Percentiles rank a stretch among this genome's conserved stretches.
phyloP scores from a whole-genome alignment of 495 filamentous ascomycete genomes.

The Neurospora sp. region DNA sequence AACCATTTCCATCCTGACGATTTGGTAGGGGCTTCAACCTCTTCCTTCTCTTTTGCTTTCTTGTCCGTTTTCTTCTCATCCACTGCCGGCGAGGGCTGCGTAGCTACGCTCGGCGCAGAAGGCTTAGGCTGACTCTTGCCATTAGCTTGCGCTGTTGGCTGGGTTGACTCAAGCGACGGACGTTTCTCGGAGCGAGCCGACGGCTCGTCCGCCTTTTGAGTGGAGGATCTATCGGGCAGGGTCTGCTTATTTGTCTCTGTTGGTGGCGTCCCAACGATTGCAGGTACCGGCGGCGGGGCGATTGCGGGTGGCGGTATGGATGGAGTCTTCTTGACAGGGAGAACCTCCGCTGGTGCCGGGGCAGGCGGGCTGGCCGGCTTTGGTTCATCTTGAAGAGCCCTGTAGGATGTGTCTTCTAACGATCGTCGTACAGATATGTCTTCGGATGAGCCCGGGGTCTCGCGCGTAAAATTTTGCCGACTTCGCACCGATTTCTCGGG shows the following conservation, averaged over 20 bases:
- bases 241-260: slow-evolving; percentile 33
- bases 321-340: slow-evolving; percentile 16
- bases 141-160: slow-evolving; percentile 3
- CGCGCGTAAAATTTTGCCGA: slow-evolving; percentile 32
- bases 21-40: slow-evolving; percentile 49
- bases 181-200: slow-evolving; percentile 40
- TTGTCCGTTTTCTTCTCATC: slow-evolving; percentile 61
- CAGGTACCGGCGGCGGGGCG: slow-evolving; percentile 41
- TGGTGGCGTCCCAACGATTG: slow-evolving; percentile 59
- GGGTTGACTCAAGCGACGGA: slow-evolving; percentile 21
- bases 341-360: slow-evolving; percentile 11
- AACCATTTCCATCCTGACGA: slow-evolving; percentile 71
- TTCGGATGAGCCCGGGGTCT: slow-evolving; percentile 2
- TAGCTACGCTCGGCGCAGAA: background rate
- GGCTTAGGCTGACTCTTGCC: slow-evolving; percentile 11
- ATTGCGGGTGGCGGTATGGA: slow-evolving; percentile 4
- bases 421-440: background rate
- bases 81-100: slow-evolving; percentile 45
- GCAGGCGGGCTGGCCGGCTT: slow-evolving; percentile 7
- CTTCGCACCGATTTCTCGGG: slow-evolving; percentile 36
- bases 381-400: slow-evolving; percentile 9
- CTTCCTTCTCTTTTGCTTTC: slow-evolving; percentile 48
- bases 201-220: slow-evolving; percentile 40
- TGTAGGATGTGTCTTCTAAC: slow-evolving; percentile 2
- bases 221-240: slow-evolving; percentile 45